phyloP scores from a whole-genome alignment of 371 early-diverging fungal genomes.

The Syncephalastrum sp. region DNA sequence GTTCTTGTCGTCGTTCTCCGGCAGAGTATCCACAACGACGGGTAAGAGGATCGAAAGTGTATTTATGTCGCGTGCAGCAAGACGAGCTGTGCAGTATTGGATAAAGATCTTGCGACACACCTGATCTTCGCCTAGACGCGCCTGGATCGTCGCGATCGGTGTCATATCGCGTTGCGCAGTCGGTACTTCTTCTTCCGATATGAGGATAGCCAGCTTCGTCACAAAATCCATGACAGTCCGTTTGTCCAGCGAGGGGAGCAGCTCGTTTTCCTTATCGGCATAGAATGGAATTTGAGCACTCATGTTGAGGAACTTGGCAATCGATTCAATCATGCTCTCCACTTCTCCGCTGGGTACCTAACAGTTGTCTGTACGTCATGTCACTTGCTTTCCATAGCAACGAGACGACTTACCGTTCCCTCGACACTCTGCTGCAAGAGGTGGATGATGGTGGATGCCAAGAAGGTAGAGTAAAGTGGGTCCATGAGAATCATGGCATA shows the following conservation, averaged over 20 bases:
- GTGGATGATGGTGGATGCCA: conserved; percentile 37
- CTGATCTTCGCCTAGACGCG: conserved; percentile 36
- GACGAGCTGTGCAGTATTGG: conserved; percentile 51
- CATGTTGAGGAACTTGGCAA: conserved; percentile 54
- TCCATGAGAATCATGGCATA: conserved; percentile 64
- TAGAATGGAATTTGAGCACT: conserved; percentile 52
- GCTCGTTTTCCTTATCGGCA: conserved; percentile 16
- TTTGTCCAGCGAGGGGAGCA: conserved; percentile 41
- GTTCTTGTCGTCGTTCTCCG: conserved; percentile 24
- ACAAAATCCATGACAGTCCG: conserved; percentile 28
- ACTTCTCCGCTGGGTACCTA: conserved; percentile 22
- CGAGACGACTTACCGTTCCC: conserved; percentile 12
- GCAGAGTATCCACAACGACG: conserved; percentile 37
- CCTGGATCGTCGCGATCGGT: conserved; percentile 6
- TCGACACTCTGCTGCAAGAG: conserved; percentile 39
- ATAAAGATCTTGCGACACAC: conserved; percentile 56
- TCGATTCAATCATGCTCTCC: conserved; percentile 44
- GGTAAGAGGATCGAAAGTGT: conserved; percentile 45
- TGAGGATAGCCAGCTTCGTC: conserved; percentile 28
- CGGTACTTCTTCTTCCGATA: conserved; percentile 32
- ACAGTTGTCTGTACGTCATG: neutral
- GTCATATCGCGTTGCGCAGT: conserved; percentile 10
- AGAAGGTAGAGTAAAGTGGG: conserved; percentile 57
- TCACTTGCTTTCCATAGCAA: neutral
- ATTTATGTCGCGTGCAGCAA: conserved; percentile 37